A percentile compares a stretch with the other conserved stretches of the same genome.
These are phyloP conservation scores for Phytophthora megakarya DNA, from an alignment of 352 stramenopile species.

Conservation along the genomic window DNA sequence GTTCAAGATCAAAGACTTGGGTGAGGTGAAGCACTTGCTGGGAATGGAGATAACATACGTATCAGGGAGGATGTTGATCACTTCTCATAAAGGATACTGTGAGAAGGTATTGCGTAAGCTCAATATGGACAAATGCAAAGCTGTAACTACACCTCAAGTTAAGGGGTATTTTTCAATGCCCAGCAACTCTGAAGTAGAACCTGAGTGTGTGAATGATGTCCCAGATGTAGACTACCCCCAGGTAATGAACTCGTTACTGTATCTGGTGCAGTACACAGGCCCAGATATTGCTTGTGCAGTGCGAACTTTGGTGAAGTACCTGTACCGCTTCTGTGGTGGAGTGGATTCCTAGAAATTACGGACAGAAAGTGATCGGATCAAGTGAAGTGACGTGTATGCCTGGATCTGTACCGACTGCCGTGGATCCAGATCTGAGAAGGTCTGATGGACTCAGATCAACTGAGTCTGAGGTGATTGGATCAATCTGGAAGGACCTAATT, in stretches of 20 bases:
- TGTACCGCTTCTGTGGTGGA: too few relatives aligned
- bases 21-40: constrained; percentile 12
- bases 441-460: too few relatives aligned
- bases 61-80: neutral
- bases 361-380: too few relatives aligned
- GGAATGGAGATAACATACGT: constrained; percentile 19
- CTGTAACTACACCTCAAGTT: constrained; percentile 7
- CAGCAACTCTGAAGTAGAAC: constrained; percentile 7
- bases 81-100: constrained; percentile 4
- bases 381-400: too few relatives aligned
- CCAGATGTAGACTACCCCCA: constrained; percentile 15
- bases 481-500: too few relatives aligned
- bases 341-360: too few relatives aligned
- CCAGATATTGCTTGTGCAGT: constrained; percentile 11
- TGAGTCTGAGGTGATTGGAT: too few relatives aligned
- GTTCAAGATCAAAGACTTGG: constrained; percentile 14
- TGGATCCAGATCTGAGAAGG: too few relatives aligned
- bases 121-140: constrained; percentile 14
- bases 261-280: constrained; percentile 6
- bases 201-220: constrained; percentile 2
- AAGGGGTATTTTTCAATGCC: constrained; percentile 17
- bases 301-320: neutral
- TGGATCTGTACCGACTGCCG: too few relatives aligned
- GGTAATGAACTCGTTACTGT: constrained; percentile 4
- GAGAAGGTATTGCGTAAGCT: constrained; percentile 1